phyloP scores from a whole-genome alignment of 495 filamentous ascomycete genomes.

The Cryomyces minteri region DNA sequence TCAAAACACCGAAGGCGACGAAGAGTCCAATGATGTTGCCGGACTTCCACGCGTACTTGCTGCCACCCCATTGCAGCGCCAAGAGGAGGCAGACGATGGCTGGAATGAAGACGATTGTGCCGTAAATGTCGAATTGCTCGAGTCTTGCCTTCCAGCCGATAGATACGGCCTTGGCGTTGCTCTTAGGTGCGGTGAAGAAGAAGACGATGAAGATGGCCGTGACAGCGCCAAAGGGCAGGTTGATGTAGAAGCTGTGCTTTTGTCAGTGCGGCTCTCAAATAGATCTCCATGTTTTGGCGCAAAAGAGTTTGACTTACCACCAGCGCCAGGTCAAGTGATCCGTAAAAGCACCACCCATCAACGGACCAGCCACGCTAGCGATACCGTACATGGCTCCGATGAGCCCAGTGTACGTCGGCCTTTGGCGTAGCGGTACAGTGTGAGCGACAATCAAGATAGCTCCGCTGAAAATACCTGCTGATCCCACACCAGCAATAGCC shows the following conservation, averaged over 20 bases:
- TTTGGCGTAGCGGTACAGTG: slow-evolving; percentile 49
- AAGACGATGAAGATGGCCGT: slow-evolving; percentile 41
- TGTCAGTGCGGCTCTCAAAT: too few relatives aligned
- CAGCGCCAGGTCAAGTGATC: slow-evolving; percentile 49
- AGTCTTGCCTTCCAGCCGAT: slow-evolving; percentile 26
- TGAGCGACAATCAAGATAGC: slow-evolving; percentile 63
- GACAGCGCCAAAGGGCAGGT: slow-evolving; percentile 41
- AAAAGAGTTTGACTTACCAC: neutral
- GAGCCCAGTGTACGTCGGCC: slow-evolving; percentile 55
- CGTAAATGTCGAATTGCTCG: slow-evolving; percentile 45
- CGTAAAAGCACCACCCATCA: slow-evolving; percentile 21
- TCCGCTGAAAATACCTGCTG: slow-evolving; percentile 68
- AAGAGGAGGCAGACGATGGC: slow-evolving; percentile 53
- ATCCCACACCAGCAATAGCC: slow-evolving; percentile 69
- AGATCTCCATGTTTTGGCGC: neutral
- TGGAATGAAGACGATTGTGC: slow-evolving; percentile 51
- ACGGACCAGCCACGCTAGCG: slow-evolving; percentile 30
- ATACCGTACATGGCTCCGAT: slow-evolving; percentile 72
- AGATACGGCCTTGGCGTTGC: slow-evolving; percentile 1
- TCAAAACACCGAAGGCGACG: slow-evolving; percentile 49
- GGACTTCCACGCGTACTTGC: slow-evolving; percentile 43
- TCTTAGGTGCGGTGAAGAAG: slow-evolving; percentile 35
- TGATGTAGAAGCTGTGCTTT: slow-evolving; percentile 46
- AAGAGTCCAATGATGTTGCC: slow-evolving; percentile 55
- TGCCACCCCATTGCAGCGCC: slow-evolving; percentile 76